Evolutionary conservation across 179 eudicot species (phyloP).

Genomic region (Monotropa hypopitys): DNA sequence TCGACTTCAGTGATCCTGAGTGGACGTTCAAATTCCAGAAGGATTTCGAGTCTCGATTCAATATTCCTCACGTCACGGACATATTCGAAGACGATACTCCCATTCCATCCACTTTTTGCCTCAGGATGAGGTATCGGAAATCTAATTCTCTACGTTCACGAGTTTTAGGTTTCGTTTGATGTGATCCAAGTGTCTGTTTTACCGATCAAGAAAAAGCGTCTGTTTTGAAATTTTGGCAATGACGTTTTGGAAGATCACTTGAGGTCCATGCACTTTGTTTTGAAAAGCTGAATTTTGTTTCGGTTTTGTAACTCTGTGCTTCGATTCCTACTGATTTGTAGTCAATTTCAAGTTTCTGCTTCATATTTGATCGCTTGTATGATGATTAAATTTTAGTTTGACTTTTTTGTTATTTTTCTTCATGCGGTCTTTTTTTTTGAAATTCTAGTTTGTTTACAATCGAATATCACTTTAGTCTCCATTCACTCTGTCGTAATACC

Average conservation of each 20-base stretch:
- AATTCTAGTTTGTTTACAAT: neutral
- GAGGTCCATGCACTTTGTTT: no score
- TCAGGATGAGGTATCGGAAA: slow-evolving; percentile 51
- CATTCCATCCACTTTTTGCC: slow-evolving; percentile 83
- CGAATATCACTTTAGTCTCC: neutral
- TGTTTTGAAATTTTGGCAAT: no score
- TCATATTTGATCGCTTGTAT: neutral
- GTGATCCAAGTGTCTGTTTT: neutral
- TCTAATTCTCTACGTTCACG: neutral
- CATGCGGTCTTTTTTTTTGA: neutral
- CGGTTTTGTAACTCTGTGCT: neutral
- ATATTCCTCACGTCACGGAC: slow-evolving; percentile 69
- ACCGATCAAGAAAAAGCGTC: no score
- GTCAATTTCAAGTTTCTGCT: neutral
- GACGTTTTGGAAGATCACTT: no score
- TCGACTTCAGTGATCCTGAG: slow-evolving; percentile 60
- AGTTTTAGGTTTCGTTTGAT: neutral
- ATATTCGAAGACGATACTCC: slow-evolving; percentile 43
- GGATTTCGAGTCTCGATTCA: slow-evolving; percentile 64
- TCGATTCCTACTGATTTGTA: neutral
- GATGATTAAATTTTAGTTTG: neutral
- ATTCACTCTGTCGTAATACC: neutral
- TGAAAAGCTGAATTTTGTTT: no score
- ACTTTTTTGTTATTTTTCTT: neutral
- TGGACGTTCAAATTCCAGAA: slow-evolving; percentile 62